Evolutionary conservation across 306 rosid species (phyloP).

Genomic region (Begonia masoniana): DNA sequence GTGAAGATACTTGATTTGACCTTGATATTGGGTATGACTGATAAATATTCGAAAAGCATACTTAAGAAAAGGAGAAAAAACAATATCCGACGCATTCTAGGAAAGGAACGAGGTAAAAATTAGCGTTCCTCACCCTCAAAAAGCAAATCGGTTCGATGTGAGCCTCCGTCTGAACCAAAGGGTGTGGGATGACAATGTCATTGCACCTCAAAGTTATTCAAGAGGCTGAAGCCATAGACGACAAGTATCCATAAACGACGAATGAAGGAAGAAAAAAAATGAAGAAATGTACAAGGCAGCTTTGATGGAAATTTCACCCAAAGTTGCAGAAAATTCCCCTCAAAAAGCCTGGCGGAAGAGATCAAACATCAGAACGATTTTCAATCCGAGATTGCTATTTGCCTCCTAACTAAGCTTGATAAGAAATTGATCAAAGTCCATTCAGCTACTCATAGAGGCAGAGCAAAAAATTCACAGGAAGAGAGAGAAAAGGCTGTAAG

Average conservation of each 20-base stretch:
- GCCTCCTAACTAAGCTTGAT: slow-evolving; percentile 15
- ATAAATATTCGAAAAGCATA: no score
- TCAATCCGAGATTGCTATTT: neutral
- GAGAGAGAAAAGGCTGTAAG: neutral
- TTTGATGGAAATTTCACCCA: slow-evolving; percentile 7
- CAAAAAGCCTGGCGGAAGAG: slow-evolving; percentile 7
- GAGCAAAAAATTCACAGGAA: neutral
- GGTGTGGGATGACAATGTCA: slow-evolving; percentile 2
- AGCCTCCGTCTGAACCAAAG: slow-evolving; percentile 36
- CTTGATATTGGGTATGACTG: no score
- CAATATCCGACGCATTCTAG: slow-evolving; percentile 11
- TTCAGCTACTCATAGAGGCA: slow-evolving; percentile 10
- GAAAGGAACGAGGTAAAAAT: slow-evolving; percentile 7
- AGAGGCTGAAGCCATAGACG: slow-evolving; percentile 2
- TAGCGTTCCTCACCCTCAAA: slow-evolving; percentile 8
- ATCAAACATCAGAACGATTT: neutral
- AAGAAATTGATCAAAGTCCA: slow-evolving; percentile 3
- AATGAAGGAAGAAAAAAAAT: neutral
- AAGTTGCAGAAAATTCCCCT: neutral
- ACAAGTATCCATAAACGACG: neutral
- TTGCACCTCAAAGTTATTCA: slow-evolving; percentile 17
- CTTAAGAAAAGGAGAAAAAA: neutral
- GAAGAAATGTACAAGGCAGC: slow-evolving; percentile 8
- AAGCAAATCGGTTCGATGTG: slow-evolving; percentile 10
- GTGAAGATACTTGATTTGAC: no score